Evolutionary conservation across 2,329 filamentous ascomycete genomes (phyloP).

Genomic region (Calonectria montana): DNA sequence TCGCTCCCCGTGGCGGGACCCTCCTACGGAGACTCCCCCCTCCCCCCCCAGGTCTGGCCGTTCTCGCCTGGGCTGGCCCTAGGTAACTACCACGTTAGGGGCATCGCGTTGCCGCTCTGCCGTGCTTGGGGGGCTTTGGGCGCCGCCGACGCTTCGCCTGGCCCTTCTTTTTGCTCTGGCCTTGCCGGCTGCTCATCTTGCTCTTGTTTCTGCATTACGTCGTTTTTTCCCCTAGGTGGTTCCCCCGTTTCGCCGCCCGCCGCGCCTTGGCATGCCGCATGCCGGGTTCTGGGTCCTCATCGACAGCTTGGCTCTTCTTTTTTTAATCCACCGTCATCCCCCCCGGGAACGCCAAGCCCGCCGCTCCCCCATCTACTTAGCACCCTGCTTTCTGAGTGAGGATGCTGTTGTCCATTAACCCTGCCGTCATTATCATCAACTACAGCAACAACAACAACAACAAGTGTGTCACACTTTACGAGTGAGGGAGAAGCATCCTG

Average conservation of each 20-base stretch:
- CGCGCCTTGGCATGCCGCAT: conserved; percentile 17
- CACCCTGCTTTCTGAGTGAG: neutral
- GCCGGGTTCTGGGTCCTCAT: conserved; percentile 9
- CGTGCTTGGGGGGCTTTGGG: conserved; percentile 11
- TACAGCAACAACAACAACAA: too few relatives aligned
- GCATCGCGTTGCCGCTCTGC: conserved; percentile 16
- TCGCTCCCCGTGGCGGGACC: neutral
- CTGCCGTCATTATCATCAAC: neutral
- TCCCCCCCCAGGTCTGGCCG: neutral
- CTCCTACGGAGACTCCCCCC: conserved; percentile 3
- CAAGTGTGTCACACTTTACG: neutral
- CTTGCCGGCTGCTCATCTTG: neutral
- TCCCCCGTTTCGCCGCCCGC: neutral
- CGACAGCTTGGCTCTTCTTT: conserved; percentile 10
- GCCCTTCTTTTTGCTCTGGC: neutral
- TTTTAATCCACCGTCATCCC: conserved; percentile 10
- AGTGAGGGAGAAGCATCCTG: neutral
- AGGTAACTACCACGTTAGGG: neutral
- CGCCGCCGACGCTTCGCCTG: neutral
- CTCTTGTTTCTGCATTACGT: conserved; percentile 10
- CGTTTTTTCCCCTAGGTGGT: neutral
- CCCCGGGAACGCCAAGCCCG: conserved; percentile 19
- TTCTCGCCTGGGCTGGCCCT: conserved; percentile 2
- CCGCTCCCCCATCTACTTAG: neutral
- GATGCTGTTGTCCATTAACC: conserved; percentile 5